These are phyloP conservation scores for Fraxinus ornus DNA, from an alignment of 305 asterid species.

Conservation along the genomic window DNA sequence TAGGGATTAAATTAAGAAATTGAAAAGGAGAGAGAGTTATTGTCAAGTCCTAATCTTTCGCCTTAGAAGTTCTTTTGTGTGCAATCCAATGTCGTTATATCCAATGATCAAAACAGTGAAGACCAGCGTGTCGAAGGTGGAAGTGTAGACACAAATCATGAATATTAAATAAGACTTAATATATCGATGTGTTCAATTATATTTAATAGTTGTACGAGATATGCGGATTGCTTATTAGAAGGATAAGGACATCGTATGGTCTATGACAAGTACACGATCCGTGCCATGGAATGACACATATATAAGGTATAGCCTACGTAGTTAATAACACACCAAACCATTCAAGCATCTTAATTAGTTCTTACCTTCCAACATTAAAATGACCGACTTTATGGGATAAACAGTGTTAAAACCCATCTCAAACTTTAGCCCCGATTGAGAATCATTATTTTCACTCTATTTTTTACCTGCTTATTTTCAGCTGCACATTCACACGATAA, in stretches of 20 bases:
- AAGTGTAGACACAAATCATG: not conserved
- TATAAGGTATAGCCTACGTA: not conserved
- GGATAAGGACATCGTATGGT: not conserved
- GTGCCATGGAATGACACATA: not conserved
- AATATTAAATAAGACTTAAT: no score
- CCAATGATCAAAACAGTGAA: not conserved
- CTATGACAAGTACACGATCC: not conserved
- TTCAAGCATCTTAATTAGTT: not conserved
- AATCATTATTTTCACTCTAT: no score
- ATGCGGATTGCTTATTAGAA: not conserved
- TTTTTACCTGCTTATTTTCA: no score
- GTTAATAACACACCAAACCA: not conserved
- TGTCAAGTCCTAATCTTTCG: not conserved
- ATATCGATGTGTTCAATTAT: not conserved
- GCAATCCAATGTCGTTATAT: not conserved
- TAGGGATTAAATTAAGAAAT: not conserved
- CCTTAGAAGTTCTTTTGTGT: not conserved
- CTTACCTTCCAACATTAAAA: not conserved
- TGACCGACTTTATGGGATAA: not conserved
- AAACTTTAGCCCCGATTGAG: no score
- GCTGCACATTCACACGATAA: no score
- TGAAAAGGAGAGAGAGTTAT: not conserved
- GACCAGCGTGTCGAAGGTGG: not conserved
- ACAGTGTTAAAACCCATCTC: not conserved
- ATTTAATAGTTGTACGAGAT: not conserved